phyloP scores from a whole-genome alignment of 257 asterid species.

The Vinca minor region DNA sequence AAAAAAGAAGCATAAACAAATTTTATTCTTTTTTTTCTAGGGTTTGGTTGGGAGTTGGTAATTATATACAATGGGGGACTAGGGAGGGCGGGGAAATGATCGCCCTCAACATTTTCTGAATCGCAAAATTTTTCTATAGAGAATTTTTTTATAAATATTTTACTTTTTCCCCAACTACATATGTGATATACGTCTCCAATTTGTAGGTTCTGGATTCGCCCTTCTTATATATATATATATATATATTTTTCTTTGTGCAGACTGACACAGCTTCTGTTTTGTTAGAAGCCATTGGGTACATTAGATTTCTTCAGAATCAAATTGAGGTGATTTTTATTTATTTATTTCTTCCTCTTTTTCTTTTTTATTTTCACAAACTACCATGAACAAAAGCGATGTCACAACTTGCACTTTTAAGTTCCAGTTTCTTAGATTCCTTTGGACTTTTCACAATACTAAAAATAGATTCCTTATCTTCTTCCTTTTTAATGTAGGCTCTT shows the following conservation, averaged over 20 bases:
- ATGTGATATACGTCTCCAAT: no score
- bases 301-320: constrained; percentile 83
- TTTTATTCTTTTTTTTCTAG: neutral
- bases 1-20: constrained; percentile 6
- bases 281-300: constrained; percentile 80
- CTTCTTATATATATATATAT: no score
- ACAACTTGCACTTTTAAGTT: constrained; percentile 1
- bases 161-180: no score
- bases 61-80: no score
- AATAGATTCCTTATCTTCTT: constrained; percentile 7
- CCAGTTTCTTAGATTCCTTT: constrained; percentile 9
- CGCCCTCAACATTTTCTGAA: no score
- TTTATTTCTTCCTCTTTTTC: constrained; percentile 15
- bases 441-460: constrained; percentile 14
- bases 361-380: constrained; percentile 24
- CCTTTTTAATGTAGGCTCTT: constrained; percentile 59
- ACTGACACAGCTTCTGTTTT: constrained; percentile 90
- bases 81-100: no score
- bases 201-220: no score
- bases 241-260: constrained; percentile 39
- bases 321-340: constrained; percentile 50
- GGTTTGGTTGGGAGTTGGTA: neutral
- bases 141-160: no score
- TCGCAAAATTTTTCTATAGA: no score
- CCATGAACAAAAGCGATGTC: constrained; percentile 18